Evolutionary conservation across 2,329 filamentous ascomycete genomes (phyloP).

Genomic region (Pyricularia grisea): DNA sequence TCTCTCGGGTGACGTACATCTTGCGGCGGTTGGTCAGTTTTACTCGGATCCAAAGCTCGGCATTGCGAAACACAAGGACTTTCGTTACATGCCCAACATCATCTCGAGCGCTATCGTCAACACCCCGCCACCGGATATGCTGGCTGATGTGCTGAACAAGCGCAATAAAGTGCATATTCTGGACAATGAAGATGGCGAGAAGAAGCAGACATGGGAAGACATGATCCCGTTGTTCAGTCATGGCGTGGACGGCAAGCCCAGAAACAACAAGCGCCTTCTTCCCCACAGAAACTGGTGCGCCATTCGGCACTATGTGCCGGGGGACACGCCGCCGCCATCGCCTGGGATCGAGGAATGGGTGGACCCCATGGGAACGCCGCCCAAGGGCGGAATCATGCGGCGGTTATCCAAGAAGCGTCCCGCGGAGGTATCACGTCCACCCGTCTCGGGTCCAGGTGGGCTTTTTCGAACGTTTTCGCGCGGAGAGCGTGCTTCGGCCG

Average conservation of each 20-base stretch:
- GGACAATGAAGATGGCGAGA: slow-evolving; percentile 24
- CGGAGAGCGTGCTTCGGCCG: slow-evolving; percentile 22
- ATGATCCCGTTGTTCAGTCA: slow-evolving; percentile 91
- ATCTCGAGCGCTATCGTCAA: slow-evolving; percentile 94
- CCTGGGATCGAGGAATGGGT: slow-evolving; percentile 40
- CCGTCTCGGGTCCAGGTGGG: slow-evolving; percentile 32
- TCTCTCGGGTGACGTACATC: slow-evolving; percentile 85
- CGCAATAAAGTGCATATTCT: slow-evolving; percentile 74
- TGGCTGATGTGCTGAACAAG: slow-evolving; percentile 89
- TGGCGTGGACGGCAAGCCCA: slow-evolving; percentile 78
- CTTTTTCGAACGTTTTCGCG: slow-evolving; percentile 37
- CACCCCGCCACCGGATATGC: slow-evolving; percentile 73
- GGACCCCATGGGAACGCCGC: slow-evolving; percentile 6
- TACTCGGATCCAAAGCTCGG: slow-evolving; percentile 79
- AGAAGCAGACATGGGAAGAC: slow-evolving; percentile 72
- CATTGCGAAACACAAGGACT: slow-evolving; percentile 80
- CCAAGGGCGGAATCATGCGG: slow-evolving; percentile 32
- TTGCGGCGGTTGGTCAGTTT: slow-evolving; percentile 88
- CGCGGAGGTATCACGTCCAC: slow-evolving; percentile 36
- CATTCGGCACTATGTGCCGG: slow-evolving; percentile 75
- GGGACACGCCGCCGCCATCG: slow-evolving; percentile 61
- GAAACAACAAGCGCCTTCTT: slow-evolving; percentile 85
- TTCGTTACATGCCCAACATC: slow-evolving; percentile 93
- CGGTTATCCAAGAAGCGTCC: slow-evolving; percentile 31
- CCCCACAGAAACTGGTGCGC: slow-evolving; percentile 94